Percentiles rank a stretch among this genome's conserved stretches.
Evolutionary conservation across 2,329 filamentous ascomycete genomes (phyloP).

Genomic region (Colletotrichum karsti): DNA sequence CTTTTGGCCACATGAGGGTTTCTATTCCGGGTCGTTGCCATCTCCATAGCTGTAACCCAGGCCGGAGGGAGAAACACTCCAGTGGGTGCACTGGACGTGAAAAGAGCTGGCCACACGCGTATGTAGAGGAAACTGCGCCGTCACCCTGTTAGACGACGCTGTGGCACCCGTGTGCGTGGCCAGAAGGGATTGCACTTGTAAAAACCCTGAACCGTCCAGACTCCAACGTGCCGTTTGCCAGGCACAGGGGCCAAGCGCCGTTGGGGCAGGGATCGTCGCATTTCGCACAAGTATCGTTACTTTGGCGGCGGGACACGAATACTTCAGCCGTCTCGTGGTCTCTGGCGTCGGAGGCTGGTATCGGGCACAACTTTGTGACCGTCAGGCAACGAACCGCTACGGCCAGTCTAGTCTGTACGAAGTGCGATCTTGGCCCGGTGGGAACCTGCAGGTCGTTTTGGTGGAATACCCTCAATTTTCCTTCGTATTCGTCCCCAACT

Average conservation of each 20-base stretch:
- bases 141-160: not conserved
- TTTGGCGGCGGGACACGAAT: conserved; percentile 8
- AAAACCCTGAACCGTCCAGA: conserved; percentile 9
- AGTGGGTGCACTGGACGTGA: no score
- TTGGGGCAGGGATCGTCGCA: conserved; percentile 12
- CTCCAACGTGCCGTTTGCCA: conserved; percentile 14
- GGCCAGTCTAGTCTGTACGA: not conserved
- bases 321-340: not conserved
- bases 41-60: not conserved
- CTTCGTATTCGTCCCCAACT: conserved; percentile 21
- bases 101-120: not conserved
- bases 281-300: conserved; percentile 13
- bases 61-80: no score
- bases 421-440: conserved; percentile 9
- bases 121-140: not conserved
- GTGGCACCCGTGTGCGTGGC: conserved; percentile 20
- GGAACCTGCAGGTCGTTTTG: conserved; percentile 19
- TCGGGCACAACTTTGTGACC: not conserved
- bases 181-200: conserved; percentile 21
- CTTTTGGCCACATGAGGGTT: not conserved
- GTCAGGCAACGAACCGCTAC: not conserved
- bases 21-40: not conserved
- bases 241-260: not conserved
- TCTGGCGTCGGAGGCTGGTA: not conserved
- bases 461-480: conserved; percentile 5